Evolutionary conservation across 2,329 filamentous ascomycete species (phyloP).

Genomic region (Phialemoniopsis sp.): DNA sequence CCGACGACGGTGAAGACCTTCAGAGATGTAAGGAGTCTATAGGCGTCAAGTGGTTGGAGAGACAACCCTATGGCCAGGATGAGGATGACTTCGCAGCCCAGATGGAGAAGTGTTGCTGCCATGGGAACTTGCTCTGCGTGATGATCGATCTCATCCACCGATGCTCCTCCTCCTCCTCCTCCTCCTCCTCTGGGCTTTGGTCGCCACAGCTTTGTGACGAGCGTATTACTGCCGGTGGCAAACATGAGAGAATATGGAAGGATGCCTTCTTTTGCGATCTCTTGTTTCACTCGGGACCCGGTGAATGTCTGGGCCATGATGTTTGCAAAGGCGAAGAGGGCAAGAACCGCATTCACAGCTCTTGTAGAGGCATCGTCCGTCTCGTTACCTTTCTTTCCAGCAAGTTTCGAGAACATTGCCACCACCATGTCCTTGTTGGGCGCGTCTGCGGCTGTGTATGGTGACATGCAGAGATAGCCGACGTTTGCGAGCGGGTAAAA

Average conservation of each 20-base stretch:
- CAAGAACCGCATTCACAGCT: constrained; percentile 34
- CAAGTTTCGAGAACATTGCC: constrained; percentile 17
- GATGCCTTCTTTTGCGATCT: constrained; percentile 55
- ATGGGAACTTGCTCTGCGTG: constrained; percentile 8
- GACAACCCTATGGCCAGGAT: constrained; percentile 6
- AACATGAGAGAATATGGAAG: constrained; percentile 35
- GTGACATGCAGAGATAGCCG: constrained; percentile 26
- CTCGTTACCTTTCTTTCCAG: constrained; percentile 9
- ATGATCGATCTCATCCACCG: constrained; percentile 1
- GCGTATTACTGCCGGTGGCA: constrained; percentile 15
- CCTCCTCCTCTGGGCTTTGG: not conserved
- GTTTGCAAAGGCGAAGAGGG: constrained; percentile 43
- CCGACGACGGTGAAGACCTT: constrained; percentile 13
- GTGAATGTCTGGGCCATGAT: constrained; percentile 45
- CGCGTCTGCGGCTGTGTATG: constrained; percentile 8
- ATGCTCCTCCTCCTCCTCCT: not conserved
- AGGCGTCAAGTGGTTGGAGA: constrained; percentile 3
- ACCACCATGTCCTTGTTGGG: constrained; percentile 11
- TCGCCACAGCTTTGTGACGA: constrained; percentile 1
- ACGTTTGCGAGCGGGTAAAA: constrained; percentile 34
- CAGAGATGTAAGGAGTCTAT: constrained; percentile 19
- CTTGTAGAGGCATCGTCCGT: constrained; percentile 9
- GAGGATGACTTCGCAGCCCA: constrained; percentile 6
- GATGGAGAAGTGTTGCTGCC: constrained; percentile 8
- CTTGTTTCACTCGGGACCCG: constrained; percentile 51